Evolutionary conservation across 805 yeast genomes (phyloP), one percentile per base, ranked within the genome.

Genomic region (Cyberlindnera amylophila): DNA sequence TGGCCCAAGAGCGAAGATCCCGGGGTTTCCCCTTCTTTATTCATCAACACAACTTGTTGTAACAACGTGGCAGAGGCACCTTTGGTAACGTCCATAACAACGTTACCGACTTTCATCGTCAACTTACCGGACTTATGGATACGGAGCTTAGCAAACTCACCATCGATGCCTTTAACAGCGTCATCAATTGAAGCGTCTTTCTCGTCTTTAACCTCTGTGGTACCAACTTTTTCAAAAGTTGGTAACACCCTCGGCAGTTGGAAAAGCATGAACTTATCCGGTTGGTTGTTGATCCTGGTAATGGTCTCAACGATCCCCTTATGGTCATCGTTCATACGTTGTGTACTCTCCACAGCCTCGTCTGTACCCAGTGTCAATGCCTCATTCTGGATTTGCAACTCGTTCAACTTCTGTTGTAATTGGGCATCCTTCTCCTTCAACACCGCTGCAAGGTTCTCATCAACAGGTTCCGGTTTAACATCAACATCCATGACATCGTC

Each of bases 111-210:
- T 46, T 78, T 74, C 61, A 90, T 74, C 4, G 95, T 72, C 16
- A 88, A 61, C 58, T 77, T 86, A 3, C 98, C 98, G 1, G 96
- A 86, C 55, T 81, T 77, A 61, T 90, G 96, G 35, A 82, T 70
- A 42, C 91, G 76, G 27, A 91, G 57, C 9, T 75, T 70, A 6
- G 97, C 97, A 30, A 88, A 71, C 41, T 70, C 70, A 1, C 96
- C 96, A 31, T 65, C 63, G 17, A 41, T 52, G 9, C 49, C 50
- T 13, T 27, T 27, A 3, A 9, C 14, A 24, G 33, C 14, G 2
- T 38, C 47, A 5, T 23, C 37, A 38, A 34, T 27, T n/a, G 39
- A 31, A 3, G 24, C 15, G 12, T 34, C 39, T 13, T 38, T n/a
- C n/a, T 39, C 52, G 10, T 40, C 35, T 27, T 46, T 42, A 21